Evolutionary conservation across 176 grass and related monocot species (phyloP).

Genomic region (Carex parvula): DNA sequence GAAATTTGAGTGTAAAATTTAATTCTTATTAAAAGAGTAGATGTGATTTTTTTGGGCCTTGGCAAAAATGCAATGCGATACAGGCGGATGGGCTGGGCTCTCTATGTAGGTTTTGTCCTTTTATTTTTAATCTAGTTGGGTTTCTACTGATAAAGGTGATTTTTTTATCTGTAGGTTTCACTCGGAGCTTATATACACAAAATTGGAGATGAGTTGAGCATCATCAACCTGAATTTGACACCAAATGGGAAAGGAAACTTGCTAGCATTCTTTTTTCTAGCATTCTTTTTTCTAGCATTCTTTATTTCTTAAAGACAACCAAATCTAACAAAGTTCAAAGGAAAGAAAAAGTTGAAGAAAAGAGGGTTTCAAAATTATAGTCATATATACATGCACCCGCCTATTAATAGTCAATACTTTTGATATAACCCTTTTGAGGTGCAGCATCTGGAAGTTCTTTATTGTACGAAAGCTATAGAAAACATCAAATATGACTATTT

Average conservation of each 20-base stretch:
- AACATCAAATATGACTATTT: conserved; percentile 2
- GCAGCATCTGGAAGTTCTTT: background rate
- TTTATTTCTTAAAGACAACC: background rate
- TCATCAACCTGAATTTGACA: too few relatives aligned
- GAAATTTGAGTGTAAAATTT: background rate
- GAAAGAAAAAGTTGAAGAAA: background rate
- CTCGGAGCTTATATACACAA: background rate
- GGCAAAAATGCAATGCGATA: background rate
- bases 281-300: too few relatives aligned
- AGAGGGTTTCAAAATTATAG: too few relatives aligned
- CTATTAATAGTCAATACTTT: too few relatives aligned
- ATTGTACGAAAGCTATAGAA: background rate
- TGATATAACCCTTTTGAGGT: background rate
- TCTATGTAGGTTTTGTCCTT: background rate
- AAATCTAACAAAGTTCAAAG: background rate
- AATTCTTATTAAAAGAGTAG: background rate
- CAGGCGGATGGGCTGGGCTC: background rate
- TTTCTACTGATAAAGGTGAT: too few relatives aligned
- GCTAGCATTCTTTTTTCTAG: too few relatives aligned
- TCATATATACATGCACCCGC: too few relatives aligned
- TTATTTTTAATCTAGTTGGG: background rate
- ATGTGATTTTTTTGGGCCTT: too few relatives aligned
- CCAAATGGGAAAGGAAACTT: too few relatives aligned
- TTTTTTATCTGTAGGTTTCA: too few relatives aligned
- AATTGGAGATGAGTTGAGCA: background rate